A percentile compares a stretch with the other conserved stretches of the same genome.
Evolutionary conservation across 1,284 basidiomycete genomes (phyloP).

Genomic region (Ganoderma leucocontextum): DNA sequence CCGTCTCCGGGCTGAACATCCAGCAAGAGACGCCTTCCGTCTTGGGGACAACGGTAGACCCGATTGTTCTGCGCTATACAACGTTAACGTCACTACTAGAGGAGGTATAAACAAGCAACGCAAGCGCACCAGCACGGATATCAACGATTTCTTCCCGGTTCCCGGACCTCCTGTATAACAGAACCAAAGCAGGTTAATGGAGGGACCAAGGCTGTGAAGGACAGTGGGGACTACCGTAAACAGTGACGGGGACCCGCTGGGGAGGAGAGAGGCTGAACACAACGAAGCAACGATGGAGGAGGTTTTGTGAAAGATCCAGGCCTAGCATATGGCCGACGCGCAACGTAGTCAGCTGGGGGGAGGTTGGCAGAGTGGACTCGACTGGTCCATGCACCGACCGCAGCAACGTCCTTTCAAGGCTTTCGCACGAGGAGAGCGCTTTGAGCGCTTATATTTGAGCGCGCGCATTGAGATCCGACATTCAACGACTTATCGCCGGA

Average conservation of each 20-base stretch:
- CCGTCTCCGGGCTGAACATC: neutral
- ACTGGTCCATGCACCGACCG: too few relatives aligned
- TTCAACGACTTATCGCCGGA: too few relatives aligned
- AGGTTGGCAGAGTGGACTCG: too few relatives aligned
- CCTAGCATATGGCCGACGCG: neutral
- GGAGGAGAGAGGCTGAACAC: neutral
- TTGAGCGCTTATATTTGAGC: too few relatives aligned
- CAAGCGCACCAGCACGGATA: conserved; percentile 10
- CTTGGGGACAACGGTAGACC: neutral
- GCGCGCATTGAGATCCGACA: too few relatives aligned
- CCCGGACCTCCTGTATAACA: conserved; percentile 1
- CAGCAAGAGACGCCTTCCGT: conserved; percentile 4
- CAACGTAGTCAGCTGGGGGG: too few relatives aligned
- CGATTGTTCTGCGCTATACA: neutral
- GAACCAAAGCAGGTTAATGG: neutral
- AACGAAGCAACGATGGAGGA: neutral
- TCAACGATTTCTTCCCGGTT: conserved; percentile 11
- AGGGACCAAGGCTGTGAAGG: neutral
- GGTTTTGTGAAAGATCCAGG: neutral
- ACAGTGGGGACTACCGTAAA: neutral
- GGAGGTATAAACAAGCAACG: neutral
- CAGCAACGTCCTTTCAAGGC: too few relatives aligned
- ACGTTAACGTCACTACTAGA: neutral
- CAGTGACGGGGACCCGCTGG: neutral
- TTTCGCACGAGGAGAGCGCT: too few relatives aligned